phyloP scores from a whole-genome alignment of 2,329 filamentous ascomycete species.

The Arthroderma sp. region DNA sequence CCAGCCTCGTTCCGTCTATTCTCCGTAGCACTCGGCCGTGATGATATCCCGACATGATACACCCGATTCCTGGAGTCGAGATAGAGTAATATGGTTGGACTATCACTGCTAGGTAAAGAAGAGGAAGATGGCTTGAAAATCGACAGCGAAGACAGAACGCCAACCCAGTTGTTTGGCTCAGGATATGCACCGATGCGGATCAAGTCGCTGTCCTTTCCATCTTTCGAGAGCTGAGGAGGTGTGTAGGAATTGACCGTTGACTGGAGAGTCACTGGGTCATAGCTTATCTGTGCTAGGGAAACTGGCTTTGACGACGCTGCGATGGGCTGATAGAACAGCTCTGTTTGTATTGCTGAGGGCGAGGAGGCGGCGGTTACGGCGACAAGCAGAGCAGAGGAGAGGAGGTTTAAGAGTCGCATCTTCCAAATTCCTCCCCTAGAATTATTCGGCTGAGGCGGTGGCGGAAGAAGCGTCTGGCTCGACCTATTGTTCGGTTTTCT shows the following conservation, averaged over 20 bases:
- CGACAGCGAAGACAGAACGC: slow-evolving; percentile 29
- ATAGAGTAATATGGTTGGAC: slow-evolving; percentile 28
- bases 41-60: slow-evolving; percentile 30
- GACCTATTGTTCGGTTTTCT: no score
- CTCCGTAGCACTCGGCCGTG: neutral
- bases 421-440: no score
- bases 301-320: slow-evolving; percentile 22
- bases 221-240: slow-evolving; percentile 19
- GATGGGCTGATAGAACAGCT: slow-evolving; percentile 32
- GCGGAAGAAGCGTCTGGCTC: no score
- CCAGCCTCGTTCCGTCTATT: neutral
- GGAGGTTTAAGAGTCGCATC: slow-evolving; percentile 13
- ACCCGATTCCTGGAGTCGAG: slow-evolving; percentile 27
- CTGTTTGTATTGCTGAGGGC: slow-evolving; percentile 17
- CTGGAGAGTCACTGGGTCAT: slow-evolving; percentile 28
- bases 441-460: no score
- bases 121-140: neutral
- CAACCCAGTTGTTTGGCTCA: slow-evolving; percentile 29
- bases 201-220: slow-evolving; percentile 31
- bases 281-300: slow-evolving; percentile 31
- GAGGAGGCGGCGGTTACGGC: slow-evolving; percentile 14
- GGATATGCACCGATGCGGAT: slow-evolving; percentile 43
- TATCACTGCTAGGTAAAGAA: slow-evolving; percentile 19
- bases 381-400: slow-evolving; percentile 15
- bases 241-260: slow-evolving; percentile 30